Conservation (phyloP, 805 yeast species). For the Yamadazyma scolyti region DNA sequence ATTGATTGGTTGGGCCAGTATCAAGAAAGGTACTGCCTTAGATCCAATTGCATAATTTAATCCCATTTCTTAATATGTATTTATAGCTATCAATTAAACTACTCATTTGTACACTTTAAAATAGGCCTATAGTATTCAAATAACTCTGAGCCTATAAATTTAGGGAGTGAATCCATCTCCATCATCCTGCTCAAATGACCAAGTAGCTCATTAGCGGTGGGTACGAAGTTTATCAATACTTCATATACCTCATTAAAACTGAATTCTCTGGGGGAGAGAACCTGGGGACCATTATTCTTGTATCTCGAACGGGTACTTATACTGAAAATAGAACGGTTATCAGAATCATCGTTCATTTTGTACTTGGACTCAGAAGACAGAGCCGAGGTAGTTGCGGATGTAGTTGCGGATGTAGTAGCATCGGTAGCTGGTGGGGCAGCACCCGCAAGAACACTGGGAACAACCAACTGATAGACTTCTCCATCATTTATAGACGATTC, state of each 20-base stretch:
- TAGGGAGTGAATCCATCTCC: slow-evolving; percentile 72
- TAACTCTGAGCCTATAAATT: slow-evolving; percentile 41
- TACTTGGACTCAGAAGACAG: too few species aligned
- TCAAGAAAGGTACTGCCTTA: slow-evolving; percentile 86
- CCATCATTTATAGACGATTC: too few species aligned
- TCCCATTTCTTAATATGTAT: slow-evolving; percentile 11
- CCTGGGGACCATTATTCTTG: too few species aligned
- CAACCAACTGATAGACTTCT: too few species aligned
- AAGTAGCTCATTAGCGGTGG: slow-evolving; percentile 48
- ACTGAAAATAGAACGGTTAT: slow-evolving; percentile 8
- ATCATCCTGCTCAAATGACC: slow-evolving; percentile 52
- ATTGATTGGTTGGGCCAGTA: slow-evolving; percentile 99
- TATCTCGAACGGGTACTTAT: too few species aligned
- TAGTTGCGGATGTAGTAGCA: too few species aligned
- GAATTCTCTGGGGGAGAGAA: slow-evolving; percentile 10
- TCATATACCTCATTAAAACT: slow-evolving; percentile 8
- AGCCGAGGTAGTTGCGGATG: too few species aligned
- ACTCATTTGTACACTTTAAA: not conserved
- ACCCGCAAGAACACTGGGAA: too few species aligned
- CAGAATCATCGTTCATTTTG: too few species aligned
- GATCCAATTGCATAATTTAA: slow-evolving; percentile 58
- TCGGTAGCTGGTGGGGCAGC: too few species aligned
- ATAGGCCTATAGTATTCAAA: slow-evolving; percentile 5
- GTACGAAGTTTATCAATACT: slow-evolving; percentile 14
- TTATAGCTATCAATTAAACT: slow-evolving; percentile 13